A percentile compares a stretch with the other conserved stretches of the same genome.
These are phyloP conservation scores for Fusarium longipes DNA, from an alignment of 2,329 filamentous ascomycete genomes.

Conservation along the genomic window DNA sequence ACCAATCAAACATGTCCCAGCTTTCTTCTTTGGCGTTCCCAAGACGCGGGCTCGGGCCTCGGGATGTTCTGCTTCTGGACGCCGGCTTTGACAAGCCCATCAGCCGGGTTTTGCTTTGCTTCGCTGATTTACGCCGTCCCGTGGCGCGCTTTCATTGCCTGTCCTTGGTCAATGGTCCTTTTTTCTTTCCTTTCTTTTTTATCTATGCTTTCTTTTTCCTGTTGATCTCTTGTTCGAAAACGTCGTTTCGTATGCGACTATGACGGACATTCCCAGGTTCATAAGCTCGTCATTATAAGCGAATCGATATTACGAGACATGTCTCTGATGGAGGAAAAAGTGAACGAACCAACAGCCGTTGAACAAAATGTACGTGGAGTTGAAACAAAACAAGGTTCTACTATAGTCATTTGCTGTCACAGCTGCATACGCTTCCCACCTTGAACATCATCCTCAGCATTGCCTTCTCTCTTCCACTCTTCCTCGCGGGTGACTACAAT, in stretches of 20 bases:
- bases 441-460: slow-evolving; percentile 11
- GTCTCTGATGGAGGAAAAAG: background rate
- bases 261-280: background rate
- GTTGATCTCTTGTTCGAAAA: background rate
- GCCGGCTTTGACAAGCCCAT: slow-evolving; percentile 33
- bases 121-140: background rate
- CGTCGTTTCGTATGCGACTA: background rate
- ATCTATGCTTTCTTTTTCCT: too few species aligned
- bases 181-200: background rate
- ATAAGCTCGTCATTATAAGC: background rate
- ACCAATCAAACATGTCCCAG: slow-evolving; percentile 48
- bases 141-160: background rate
- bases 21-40: slow-evolving; percentile 44
- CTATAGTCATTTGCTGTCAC: background rate
- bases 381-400: background rate
- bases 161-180: slow-evolving; percentile 28
- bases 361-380: background rate
- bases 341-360: background rate
- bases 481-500: background rate
- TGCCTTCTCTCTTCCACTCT: background rate
- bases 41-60: slow-evolving; percentile 48
- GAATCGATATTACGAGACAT: background rate
- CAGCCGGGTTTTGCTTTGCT: slow-evolving; percentile 24
- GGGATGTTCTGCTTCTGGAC: slow-evolving; percentile 48
- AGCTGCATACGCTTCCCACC: slow-evolving; percentile 8